phyloP scores from a whole-genome alignment of 495 filamentous ascomycete genomes.

The Melanomma pulvis-pyrius region DNA sequence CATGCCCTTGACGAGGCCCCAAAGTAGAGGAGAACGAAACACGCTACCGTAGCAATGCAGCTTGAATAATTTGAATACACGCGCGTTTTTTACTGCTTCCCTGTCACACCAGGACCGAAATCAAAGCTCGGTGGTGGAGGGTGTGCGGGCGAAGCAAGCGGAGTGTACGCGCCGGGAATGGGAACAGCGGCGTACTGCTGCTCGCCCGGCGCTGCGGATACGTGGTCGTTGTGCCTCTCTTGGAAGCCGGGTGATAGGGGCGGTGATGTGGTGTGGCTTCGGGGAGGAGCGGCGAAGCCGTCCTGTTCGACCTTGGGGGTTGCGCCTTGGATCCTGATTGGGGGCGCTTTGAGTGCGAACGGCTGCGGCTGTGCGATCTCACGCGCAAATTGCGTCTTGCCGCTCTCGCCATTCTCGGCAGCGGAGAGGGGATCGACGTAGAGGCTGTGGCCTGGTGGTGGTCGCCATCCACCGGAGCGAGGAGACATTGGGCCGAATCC shows the following conservation, averaged over 20 bases:
- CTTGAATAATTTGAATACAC: constrained; percentile 6
- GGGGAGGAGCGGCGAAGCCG: constrained; percentile 55
- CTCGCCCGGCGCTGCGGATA: constrained; percentile 63
- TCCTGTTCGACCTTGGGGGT: constrained; percentile 68
- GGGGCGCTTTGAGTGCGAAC: constrained; percentile 85
- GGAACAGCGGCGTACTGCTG: constrained; percentile 67
- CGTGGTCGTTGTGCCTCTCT: constrained; percentile 46
- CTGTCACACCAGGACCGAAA: constrained; percentile 32
- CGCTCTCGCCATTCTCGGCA: constrained; percentile 60
- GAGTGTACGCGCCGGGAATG: constrained; percentile 64
- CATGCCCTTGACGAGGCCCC: constrained; percentile 1
- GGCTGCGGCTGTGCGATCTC: constrained; percentile 55
- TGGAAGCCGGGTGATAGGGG: constrained; percentile 36
- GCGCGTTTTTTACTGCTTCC: constrained; percentile 12
- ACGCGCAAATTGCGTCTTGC: constrained; percentile 42
- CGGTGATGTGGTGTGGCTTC: constrained; percentile 19
- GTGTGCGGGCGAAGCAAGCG: constrained; percentile 27
- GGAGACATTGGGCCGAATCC: constrained; percentile 64
- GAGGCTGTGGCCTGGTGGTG: constrained; percentile 42
- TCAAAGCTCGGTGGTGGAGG: constrained; percentile 31
- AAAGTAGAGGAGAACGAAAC: constrained; percentile 3
- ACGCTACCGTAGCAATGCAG: constrained; percentile 15
- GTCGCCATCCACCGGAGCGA: constrained; percentile 46
- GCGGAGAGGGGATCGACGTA: constrained; percentile 54
- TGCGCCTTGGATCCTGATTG: constrained; percentile 72